These are phyloP conservation scores for Colletotrichum horii DNA, from an alignment of 2,329 filamentous ascomycete species.

Conservation along the genomic window DNA sequence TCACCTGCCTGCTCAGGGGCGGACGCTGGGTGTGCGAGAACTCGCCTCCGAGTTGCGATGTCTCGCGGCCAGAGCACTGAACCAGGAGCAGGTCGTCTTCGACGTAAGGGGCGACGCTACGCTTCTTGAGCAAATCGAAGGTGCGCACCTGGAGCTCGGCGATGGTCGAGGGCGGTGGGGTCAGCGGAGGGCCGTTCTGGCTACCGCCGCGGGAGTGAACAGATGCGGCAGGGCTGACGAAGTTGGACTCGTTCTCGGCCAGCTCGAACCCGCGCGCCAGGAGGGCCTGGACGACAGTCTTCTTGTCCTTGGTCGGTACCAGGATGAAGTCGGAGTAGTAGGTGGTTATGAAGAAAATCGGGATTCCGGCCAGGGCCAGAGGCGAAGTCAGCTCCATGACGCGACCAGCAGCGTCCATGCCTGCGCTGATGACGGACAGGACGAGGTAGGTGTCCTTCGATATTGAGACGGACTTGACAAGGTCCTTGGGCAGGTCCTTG, in stretches of 20 bases:
- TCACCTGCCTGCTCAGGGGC: constrained; percentile 40
- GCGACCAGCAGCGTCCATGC: constrained; percentile 87
- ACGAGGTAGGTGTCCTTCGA: constrained; percentile 85
- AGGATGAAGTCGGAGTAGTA: constrained; percentile 98
- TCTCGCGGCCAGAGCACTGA: constrained; percentile 76
- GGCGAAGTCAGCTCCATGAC: constrained; percentile 92
- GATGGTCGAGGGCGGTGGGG: constrained; percentile 78
- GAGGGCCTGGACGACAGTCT: constrained; percentile 77
- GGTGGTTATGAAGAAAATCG: constrained; percentile 98
- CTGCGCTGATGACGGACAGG: constrained; percentile 88
- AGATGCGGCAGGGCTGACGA: constrained; percentile 60
- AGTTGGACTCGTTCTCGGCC: constrained; percentile 72
- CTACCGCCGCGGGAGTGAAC: constrained; percentile 32
- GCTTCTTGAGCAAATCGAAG: constrained; percentile 80
- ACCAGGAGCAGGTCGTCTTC: constrained; percentile 74
- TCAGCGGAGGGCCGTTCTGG: constrained; percentile 61
- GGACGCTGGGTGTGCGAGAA: constrained; percentile 37
- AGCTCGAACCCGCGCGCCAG: constrained; percentile 85
- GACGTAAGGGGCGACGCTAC: constrained; percentile 75
- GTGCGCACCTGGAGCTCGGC: constrained; percentile 83
- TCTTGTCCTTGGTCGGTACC: constrained; percentile 76
- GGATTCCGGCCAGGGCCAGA: constrained; percentile 87
- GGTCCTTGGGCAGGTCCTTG: constrained; percentile 60
- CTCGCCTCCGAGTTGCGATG: constrained; percentile 41
- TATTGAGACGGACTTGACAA: constrained; percentile 67